Base-by-base conservation (phyloP, 1,284 basidiomycete genomes). In the Melampsora americana region DNA sequence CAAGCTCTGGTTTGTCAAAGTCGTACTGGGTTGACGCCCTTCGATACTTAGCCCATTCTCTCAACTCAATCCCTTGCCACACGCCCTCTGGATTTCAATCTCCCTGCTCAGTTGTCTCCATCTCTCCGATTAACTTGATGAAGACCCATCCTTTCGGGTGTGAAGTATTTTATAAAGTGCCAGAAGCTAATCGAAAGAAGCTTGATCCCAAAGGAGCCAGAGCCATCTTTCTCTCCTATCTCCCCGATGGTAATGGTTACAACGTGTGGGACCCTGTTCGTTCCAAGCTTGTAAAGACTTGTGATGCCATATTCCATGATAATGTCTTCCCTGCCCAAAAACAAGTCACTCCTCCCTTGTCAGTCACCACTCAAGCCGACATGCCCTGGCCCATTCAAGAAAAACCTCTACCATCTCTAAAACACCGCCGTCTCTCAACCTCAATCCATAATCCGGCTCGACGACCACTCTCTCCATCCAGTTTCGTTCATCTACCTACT, bases 131-230 rank as follows among this genome's bases (percentile, higher is more conserved):
- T 6, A 28, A 20, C 35, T 16, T 59, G 20, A 26, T 23, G 6
- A 28, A 32, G 26, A 56, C 64, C 16, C 61, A 64, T 26, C 69
- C 69, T 2, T 71, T 71, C 53, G 69, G 69, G 16, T 71, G 59
- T 35, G n/a, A 42, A 4, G 32, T 44, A 5, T 71, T 23, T 16
- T 46, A 46, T 23, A 62, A 39, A 32, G 53, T 39, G n/a, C 50
- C 50, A 3, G 69, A 61, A 26, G 56, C 69, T 7, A 61, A 42
- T 18, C 6, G 59, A 11, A 42, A 44, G 7, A 32, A 32, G 23
- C 50, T 69, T n/a, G 50, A 69, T 20, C 46, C 46, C 46, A 48
- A 48, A 48, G 46, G 11, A 48, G 20, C 11, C 11, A 20, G 11
- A 48, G 1, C 67, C 46, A 16, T 69, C 18, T 26, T 59, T 18